These are phyloP conservation scores for Pelargonium fulgidum DNA, from an alignment of 441 rosid genomes.

Conservation along the genomic window DNA sequence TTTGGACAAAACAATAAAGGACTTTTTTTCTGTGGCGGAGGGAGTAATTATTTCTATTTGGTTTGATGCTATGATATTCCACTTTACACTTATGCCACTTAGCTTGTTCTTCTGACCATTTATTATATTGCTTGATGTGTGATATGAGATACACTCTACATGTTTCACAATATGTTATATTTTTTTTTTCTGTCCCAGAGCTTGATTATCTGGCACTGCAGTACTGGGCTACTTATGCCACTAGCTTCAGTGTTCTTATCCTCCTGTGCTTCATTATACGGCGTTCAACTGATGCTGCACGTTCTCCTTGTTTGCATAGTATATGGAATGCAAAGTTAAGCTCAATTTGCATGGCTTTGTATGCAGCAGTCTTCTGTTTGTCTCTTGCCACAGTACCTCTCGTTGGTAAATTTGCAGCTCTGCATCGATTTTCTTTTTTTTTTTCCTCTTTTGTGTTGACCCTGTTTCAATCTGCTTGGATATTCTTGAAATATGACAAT, in stretches of 20 bases:
- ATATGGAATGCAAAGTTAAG: slow-evolving; percentile 39
- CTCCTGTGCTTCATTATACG: slow-evolving; percentile 42
- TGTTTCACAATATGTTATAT: slow-evolving; percentile 14
- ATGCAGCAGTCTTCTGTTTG: slow-evolving; percentile 46
- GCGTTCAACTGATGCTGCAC: slow-evolving; percentile 21
- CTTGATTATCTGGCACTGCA: slow-evolving; percentile 64
- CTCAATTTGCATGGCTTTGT: slow-evolving; percentile 38
- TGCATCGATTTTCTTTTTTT: background rate
- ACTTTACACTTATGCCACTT: background rate
- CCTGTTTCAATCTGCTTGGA: background rate
- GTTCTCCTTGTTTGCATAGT: slow-evolving; percentile 23
- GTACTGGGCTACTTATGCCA: slow-evolving; percentile 65
- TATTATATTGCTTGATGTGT: background rate
- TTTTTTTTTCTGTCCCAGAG: slow-evolving; percentile 35
- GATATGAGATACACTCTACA: background rate
- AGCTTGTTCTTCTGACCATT: background rate
- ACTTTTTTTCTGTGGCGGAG: background rate
- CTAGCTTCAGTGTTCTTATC: slow-evolving; percentile 61
- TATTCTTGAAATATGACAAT: background rate
- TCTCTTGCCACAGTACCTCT: slow-evolving; percentile 50
- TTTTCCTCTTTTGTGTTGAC: too few species aligned
- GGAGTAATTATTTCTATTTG: background rate
- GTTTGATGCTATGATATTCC: slow-evolving; percentile 1
- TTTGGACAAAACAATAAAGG: background rate
- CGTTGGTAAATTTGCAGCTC: slow-evolving; percentile 37